These are phyloP conservation scores for Microdochium bolleyi DNA, from an alignment of 2,329 filamentous ascomycete species.

Conservation along the genomic window DNA sequence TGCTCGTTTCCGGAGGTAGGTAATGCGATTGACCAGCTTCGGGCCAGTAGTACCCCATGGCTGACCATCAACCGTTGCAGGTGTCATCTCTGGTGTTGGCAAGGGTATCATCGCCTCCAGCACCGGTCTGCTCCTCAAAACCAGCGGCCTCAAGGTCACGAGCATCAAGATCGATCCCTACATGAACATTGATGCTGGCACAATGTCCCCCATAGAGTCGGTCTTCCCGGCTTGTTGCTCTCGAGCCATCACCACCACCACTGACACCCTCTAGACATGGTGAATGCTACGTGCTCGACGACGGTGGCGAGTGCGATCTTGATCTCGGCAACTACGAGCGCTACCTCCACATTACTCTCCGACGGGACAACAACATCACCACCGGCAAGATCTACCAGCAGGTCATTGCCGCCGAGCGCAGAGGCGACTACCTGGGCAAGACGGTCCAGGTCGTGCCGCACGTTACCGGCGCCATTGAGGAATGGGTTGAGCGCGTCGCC, in stretches of 20 bases:
- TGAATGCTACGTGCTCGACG: conserved; percentile 81
- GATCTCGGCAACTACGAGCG: conserved; percentile 51
- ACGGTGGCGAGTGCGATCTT: conserved; percentile 56
- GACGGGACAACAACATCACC: conserved; percentile 89
- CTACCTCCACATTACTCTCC: conserved; percentile 76
- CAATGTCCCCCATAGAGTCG: conserved; percentile 31
- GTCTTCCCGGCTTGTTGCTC: conserved; percentile 4
- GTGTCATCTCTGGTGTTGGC: conserved; percentile 37
- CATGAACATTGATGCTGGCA: conserved; percentile 67
- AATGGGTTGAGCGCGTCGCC: conserved; percentile 85
- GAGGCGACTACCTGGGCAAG: conserved; percentile 74
- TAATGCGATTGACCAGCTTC: conserved; percentile 9
- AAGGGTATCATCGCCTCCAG: conserved; percentile 61
- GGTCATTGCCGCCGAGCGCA: conserved; percentile 63
- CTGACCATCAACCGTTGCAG: conserved; percentile 12
- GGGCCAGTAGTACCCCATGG: conserved; percentile 1
- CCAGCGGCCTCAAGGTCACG: conserved; percentile 65
- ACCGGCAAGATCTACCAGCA: conserved; percentile 93
- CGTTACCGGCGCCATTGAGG: conserved; percentile 83
- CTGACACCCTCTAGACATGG: conserved; percentile 53
- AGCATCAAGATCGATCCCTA: conserved; percentile 53
- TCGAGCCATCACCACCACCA: background rate
- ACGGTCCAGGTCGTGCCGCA: conserved; percentile 91
- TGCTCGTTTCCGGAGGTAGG: conserved; percentile 69
- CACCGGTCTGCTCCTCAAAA: conserved; percentile 71